Conservation (phyloP, 169 alveolate genomes). For the Perkinsus chesapeaki region DNA sequence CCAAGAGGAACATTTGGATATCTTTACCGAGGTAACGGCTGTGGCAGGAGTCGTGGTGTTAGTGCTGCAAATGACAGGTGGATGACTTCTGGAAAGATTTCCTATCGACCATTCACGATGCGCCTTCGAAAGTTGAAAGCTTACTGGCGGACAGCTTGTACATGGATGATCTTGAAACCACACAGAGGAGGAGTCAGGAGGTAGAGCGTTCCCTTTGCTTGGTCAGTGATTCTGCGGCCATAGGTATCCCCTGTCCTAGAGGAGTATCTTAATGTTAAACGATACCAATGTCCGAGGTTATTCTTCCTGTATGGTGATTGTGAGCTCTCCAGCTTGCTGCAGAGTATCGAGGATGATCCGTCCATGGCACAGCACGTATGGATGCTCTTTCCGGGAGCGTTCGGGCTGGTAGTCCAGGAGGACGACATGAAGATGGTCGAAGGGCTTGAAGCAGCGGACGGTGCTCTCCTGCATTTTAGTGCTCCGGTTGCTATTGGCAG, state of each 20-base stretch:
- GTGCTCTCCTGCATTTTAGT: not conserved
- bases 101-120: too few relatives aligned
- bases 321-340: not conserved
- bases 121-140: too few relatives aligned
- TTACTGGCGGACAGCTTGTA: too few relatives aligned
- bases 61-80: too few relatives aligned
- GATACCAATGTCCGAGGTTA: not conserved
- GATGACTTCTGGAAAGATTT: too few relatives aligned
- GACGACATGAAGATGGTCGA: not conserved
- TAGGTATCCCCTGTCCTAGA: not conserved
- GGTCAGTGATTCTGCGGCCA: too few relatives aligned
- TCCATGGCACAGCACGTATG: not conserved
- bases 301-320: not conserved
- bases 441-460: not conserved
- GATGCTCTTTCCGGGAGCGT: not conserved
- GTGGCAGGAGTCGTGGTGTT: too few relatives aligned
- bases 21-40: too few relatives aligned
- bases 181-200: too few relatives aligned
- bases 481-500: not conserved
- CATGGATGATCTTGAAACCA: too few relatives aligned
- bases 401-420: not conserved
- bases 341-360: not conserved
- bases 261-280: not conserved
- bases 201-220: too few relatives aligned
- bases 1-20: too few relatives aligned